Evolutionary conservation across 768 basidiomycete species (phyloP).

Genomic region (Pisolithus albus): DNA sequence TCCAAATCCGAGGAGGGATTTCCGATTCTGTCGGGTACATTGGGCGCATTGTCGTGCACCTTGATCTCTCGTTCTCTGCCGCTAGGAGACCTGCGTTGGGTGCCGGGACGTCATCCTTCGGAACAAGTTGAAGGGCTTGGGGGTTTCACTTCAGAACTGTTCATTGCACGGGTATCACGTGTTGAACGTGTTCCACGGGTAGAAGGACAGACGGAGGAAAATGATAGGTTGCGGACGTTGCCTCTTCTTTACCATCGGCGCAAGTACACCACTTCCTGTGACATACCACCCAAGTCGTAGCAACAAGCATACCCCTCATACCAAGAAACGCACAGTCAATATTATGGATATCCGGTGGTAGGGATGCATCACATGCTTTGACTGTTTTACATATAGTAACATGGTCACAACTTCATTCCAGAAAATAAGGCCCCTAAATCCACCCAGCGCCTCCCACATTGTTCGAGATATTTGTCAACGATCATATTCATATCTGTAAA

Average conservation of each 20-base stretch:
- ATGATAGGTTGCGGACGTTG: constrained; percentile 26
- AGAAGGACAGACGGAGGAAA: constrained; percentile 13
- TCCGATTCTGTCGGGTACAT: constrained; percentile 49
- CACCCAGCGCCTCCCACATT: constrained; percentile 88
- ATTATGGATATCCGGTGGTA: constrained; percentile 8
- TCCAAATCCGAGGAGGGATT: constrained; percentile 44
- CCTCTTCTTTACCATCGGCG: constrained; percentile 63
- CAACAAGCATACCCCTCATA: constrained; percentile 4
- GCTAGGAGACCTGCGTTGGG: constrained; percentile 45
- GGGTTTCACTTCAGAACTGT: constrained; percentile 58
- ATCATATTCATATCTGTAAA: constrained; percentile 48
- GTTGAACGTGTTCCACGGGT: constrained; percentile 40
- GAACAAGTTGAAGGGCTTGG: constrained; percentile 18
- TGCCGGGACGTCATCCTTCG: constrained; percentile 20
- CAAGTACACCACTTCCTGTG: constrained; percentile 46
- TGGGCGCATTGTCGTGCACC: constrained; percentile 71
- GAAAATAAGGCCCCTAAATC: constrained; percentile 75
- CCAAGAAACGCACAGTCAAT: background rate
- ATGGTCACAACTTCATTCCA: constrained; percentile 57
- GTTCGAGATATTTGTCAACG: constrained; percentile 76
- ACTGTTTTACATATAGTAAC: background rate
- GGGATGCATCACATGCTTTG: background rate
- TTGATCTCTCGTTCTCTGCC: constrained; percentile 57
- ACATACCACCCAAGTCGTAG: constrained; percentile 14
- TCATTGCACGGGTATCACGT: constrained; percentile 70